Percentiles rank a stretch among this genome's conserved stretches.
Evolutionary conservation across 495 filamentous ascomycete genomes (phyloP).

Genomic region (Aspergillus olivimuriae): DNA sequence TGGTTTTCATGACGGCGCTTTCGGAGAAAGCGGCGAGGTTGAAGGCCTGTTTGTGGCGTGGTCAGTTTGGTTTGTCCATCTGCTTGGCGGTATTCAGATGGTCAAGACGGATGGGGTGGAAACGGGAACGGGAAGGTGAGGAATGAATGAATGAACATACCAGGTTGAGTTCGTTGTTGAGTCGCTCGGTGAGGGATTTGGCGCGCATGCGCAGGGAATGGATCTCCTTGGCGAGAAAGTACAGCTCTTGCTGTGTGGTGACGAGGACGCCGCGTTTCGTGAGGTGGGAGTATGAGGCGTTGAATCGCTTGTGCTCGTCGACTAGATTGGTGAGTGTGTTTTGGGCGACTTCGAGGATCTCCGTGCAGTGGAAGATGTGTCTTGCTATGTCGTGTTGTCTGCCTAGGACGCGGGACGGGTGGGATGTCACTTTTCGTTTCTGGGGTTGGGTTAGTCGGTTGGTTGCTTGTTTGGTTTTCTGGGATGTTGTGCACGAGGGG

Average conservation of each 20-base stretch:
- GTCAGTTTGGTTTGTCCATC: background rate
- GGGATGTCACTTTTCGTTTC: no score
- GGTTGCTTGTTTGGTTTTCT: background rate
- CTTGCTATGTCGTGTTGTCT: conserved; percentile 41
- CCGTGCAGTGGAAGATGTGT: conserved; percentile 40
- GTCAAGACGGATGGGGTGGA: background rate
- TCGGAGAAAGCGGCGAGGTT: conserved; percentile 29
- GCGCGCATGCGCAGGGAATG: conserved; percentile 15
- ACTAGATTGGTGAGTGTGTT: conserved; percentile 29
- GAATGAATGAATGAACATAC: conserved; percentile 8
- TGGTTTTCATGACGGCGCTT: conserved; percentile 27
- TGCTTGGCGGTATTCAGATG: no score
- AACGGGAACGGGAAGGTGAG: background rate
- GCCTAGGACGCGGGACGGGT: conserved; percentile 21
- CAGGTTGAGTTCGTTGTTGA: conserved; percentile 41
- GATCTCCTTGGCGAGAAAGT: conserved; percentile 11
- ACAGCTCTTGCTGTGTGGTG: conserved; percentile 11
- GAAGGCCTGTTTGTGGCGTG: conserved; percentile 14
- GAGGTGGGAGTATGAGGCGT: background rate
- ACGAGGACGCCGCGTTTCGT: background rate
- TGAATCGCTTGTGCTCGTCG: conserved; percentile 19
- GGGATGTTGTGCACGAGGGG: background rate
- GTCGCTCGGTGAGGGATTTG: conserved; percentile 21
- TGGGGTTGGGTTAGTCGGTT: background rate
- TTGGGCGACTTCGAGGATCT: conserved; percentile 36